Evolutionary conservation across 1,284 basidiomycete genomes (phyloP), one percentile per base, ranked within the genome.

Genomic region (Ustanciosporium gigantosporum): DNA sequence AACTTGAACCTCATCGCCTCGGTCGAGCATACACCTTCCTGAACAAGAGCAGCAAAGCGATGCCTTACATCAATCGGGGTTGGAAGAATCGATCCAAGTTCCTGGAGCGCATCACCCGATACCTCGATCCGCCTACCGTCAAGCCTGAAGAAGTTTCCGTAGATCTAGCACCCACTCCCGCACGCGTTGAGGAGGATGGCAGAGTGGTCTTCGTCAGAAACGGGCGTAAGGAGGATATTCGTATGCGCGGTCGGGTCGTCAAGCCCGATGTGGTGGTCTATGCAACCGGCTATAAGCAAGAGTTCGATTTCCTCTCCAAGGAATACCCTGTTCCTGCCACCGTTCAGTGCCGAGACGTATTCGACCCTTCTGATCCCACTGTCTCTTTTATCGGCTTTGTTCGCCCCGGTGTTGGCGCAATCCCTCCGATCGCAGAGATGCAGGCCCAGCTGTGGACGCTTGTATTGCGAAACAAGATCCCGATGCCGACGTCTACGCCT

Each of bases 381-480:
- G 79, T 87, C 9, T 83, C 79, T 0, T 87, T 84, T 62, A 83
- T 87, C 46, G 86, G 86, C 0, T 86, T 86, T 68, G 82, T 86
- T 2, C 77, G 85, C 17, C 85, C 85, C 4, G 85, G 84, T 31
- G 56, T 62, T 73, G 84, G 85, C 52, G 85, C 85, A 0, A 87
- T 87, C 44, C 86, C 86, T 1, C 85, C 86, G 0, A 84, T 86
- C 42, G 82, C 85, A 2, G 86, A 87, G 74, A 84, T 85, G 81
- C 85, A 86, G 66, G 77, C 81, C 0, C 83, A 86, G 74, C 82
- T 86, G 52, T 86, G 84, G 84, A 82, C 84, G 35, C 81, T 83
- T 2, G 67, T 86, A 6, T 71, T 85, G 19, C 76, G 80, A 41
- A 78, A 84, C 5, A 77, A 78, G 17, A 71, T 79, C 17, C 82